Conservation (phyloP, 106 monocot genomes). For the Dactylorhiza incarnata region DNA sequence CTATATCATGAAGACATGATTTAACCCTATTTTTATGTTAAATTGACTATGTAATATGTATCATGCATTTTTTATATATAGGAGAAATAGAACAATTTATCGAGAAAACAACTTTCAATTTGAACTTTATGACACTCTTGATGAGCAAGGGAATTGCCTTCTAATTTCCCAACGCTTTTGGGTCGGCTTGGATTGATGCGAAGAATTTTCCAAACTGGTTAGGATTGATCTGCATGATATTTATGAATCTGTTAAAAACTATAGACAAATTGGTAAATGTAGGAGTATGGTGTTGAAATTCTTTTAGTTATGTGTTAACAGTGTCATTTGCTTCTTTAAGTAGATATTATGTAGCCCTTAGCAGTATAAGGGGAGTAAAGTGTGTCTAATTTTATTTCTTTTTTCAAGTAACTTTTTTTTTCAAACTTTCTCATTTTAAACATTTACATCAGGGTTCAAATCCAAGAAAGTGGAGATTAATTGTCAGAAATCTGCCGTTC, state of each 20-base stretch:
- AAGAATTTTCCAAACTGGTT: background rate
- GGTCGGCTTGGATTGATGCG: background rate
- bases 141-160: background rate
- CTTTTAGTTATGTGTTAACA: background rate
- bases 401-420: background rate
- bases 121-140: background rate
- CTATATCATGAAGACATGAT: background rate
- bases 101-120: background rate
- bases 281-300: background rate
- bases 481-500: conserved; percentile 92
- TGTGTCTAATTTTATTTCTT: background rate
- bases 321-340: background rate
- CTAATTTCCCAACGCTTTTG: background rate
- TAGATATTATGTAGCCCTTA: background rate
- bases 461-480: conserved; percentile 87
- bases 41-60: background rate
- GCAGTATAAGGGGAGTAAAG: background rate
- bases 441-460: conserved; percentile 65
- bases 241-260: background rate
- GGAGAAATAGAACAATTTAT: background rate
- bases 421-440: background rate
- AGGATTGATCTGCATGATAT: background rate
- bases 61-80: background rate
- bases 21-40: background rate
- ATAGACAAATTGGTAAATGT: background rate